Base-by-base conservation (phyloP, 768 basidiomycete genomes). In the Boletus barrowsii region DNA sequence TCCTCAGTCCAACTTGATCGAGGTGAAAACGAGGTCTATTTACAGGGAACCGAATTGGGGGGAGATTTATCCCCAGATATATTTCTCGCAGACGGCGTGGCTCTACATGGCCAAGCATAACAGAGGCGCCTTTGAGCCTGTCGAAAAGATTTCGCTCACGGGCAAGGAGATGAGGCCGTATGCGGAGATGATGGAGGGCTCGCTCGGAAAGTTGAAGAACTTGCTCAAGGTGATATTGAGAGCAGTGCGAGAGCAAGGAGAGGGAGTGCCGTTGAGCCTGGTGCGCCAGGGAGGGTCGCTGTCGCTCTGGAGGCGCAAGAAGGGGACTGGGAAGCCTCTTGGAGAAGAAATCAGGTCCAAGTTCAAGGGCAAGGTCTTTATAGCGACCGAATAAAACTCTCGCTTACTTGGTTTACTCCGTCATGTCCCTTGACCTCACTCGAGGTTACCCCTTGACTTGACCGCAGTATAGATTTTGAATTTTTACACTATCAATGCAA, bases 71-170 rank as follows among this genome's bases (percentile, higher is more conserved):
- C 80, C 83, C 0, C 87, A 89, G 63, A 69, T 89, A 13, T 84
- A 79, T 64, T 77, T 90, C 51, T 87, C 88, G 7, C 83, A 85
- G 63, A 89, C 85, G 0, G 70, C 77, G 2, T 77, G 82, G 59
- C 76, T 83, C 54, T 83, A 80, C 63, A 70, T 87, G 49, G 87
- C 79, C 0, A 69, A 79, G 40, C 87, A 90, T 64, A 62, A 72
- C 14, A 66, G 73, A 4, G 88, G 88, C 1, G 68, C 39, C 1
- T 89, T 90, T 66, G 60, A 64, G 4, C 65, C 70, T 10, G 70
- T 86, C 8, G 70, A 76, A 47, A 84, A 85, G 65, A 53, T 70
- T 17, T 68, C 73, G 40, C 75, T 77, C 42, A 70, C 78, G 5
- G 47, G 62, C 8, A 33, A 56, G 4, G 48, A 56, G 42, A 68